A percentile compares a stretch with the other conserved stretches of the same genome.
These are phyloP conservation scores for Theileria annulata DNA, from an alignment of 169 alveolate species.

Conservation along the genomic window DNA sequence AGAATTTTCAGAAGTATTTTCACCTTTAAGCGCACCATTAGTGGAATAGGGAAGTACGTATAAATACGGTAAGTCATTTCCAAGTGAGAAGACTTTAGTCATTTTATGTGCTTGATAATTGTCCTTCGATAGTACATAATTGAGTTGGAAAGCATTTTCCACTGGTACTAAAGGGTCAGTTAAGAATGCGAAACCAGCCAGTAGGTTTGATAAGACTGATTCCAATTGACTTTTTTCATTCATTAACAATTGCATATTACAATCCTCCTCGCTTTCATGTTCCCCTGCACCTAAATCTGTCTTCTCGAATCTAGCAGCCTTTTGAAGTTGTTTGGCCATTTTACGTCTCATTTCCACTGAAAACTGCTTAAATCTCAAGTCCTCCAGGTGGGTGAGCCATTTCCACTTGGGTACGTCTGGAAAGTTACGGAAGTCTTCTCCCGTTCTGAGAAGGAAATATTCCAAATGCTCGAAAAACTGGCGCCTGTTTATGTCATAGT, in stretches of 20 bases:
- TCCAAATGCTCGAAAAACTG: constrained; percentile 83
- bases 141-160: constrained; percentile 54
- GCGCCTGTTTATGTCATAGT: constrained; percentile 81
- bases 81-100: constrained; percentile 40
- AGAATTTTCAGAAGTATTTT: not conserved
- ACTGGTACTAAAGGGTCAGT: constrained; percentile 74
- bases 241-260: constrained; percentile 54
- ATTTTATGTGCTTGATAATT: constrained; percentile 27
- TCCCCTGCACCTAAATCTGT: constrained; percentile 72
- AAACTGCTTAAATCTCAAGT: constrained; percentile 73
- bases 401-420: constrained; percentile 85
- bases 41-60: constrained; percentile 49
- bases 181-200: constrained; percentile 70
- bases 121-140: constrained; percentile 51
- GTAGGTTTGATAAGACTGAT: constrained; percentile 60
- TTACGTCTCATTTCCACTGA: constrained; percentile 71
- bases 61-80: constrained; percentile 55
- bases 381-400: constrained; percentile 83
- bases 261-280: constrained; percentile 73
- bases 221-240: constrained; percentile 68
- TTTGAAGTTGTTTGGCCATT: constrained; percentile 53
- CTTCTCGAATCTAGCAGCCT: constrained; percentile 64
- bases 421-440: constrained; percentile 82
- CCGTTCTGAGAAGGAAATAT: constrained; percentile 79
- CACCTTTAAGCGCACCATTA: not conserved